Evolutionary conservation across 2,329 filamentous ascomycete species (phyloP), one percentile per base, ranked within the genome.

Genomic region (Sclerotinia subarctica): DNA sequence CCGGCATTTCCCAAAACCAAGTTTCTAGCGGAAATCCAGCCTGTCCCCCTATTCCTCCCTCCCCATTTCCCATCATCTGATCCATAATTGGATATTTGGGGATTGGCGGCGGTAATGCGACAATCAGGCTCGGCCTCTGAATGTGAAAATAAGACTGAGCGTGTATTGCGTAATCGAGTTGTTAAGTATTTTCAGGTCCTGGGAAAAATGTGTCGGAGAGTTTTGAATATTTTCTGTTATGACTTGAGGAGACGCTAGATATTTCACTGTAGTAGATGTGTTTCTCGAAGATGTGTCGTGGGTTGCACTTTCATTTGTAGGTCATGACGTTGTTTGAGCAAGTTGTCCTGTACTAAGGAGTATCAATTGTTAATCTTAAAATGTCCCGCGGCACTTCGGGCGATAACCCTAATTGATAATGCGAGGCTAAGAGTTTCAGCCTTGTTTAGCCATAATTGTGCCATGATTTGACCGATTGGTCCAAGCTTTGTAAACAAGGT

Each of bases 1-100:
- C 88, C 4, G 95, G 95, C 91, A 97, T 97, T 79, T 99, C 95
- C 85, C 93, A 97, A 80, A 97, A 98, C 95, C 95, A 99, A 74
- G 94, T 90, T 80, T 98, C 95, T 10, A 99, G 85, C 53, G 94
- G 95, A 76, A 97, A 82, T 66, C 85, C 83, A 69, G 84, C 86
- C 73, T 84, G 86, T 68, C 86, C 85, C 69, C 81, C 80, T 53
- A 76, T 72, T 42, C 75, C 76, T 21, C 74, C 75, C 64, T 76
- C 75, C 46, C 73, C 75, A 67, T 68, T 75, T 47, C 76, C 76
- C 73, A 78, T 76, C 76, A 78, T 78, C 70, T 77, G 73, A 68
- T 78, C 77, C 76, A 78, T 78, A 42, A 10, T 64, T 38, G 29
- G 32, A 29, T 62, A 11, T 44, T 19, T 64, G 17, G n/a, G 38